A percentile compares a stretch with the other conserved stretches of the same genome.
phyloP scores from a whole-genome alignment of 208 protist genomes.

The Giardia duodenalis region DNA sequence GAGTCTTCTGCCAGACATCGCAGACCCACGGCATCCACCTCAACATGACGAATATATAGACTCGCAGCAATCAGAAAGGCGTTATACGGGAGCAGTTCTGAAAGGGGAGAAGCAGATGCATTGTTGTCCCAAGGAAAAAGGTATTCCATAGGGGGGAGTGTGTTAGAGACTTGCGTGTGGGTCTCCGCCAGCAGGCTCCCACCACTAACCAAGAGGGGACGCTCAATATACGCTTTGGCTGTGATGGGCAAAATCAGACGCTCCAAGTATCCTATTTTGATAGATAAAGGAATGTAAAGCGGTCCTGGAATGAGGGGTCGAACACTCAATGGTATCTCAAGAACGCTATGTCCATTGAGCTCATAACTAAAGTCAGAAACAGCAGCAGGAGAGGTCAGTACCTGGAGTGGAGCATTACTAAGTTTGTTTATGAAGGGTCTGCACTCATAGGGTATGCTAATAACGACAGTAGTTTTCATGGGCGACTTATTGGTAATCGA shows the following conservation, averaged over 20 bases:
- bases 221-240: neutral
- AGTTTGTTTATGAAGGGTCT: neutral
- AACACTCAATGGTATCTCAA: neutral
- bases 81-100: neutral
- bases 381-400: neutral
- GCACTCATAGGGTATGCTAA: neutral
- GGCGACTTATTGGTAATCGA: neutral
- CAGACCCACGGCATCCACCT: neutral
- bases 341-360: neutral
- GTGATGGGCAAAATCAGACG: neutral
- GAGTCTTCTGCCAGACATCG: no score
- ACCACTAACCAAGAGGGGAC: neutral
- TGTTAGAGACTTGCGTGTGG: neutral
- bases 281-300: constrained; percentile 11
- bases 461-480: neutral
- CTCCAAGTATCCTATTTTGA: constrained; percentile 17
- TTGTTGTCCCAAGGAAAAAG: neutral
- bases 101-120: neutral
- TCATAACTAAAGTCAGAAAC: neutral
- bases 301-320: neutral
- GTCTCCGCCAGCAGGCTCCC: neutral
- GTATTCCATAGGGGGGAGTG: neutral
- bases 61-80: neutral
- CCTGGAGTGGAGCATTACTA: neutral
- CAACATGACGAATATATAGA: neutral